A percentile compares a stretch with the other conserved stretches of the same genome.
These are phyloP conservation scores for Labyrinthula sp. DNA, from an alignment of 352 stramenopile species.

Conservation along the genomic window DNA sequence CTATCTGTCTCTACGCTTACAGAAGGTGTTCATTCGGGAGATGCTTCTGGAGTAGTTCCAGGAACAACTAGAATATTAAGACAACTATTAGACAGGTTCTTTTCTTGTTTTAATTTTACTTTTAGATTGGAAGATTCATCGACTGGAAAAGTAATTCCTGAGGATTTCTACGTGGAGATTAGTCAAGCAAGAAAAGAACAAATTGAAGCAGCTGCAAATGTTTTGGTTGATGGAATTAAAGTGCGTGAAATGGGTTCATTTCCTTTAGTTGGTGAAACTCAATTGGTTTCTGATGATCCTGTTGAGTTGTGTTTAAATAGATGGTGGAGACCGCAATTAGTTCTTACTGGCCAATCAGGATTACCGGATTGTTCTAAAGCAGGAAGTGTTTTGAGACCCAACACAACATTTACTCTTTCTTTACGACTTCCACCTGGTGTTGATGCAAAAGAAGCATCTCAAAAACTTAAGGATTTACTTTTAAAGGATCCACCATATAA, in stretches of 20 bases:
- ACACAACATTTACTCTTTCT: conserved; percentile 9
- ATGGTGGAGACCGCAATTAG: conserved; percentile 14
- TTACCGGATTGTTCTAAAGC: conserved; percentile 5
- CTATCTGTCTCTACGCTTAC: conserved; percentile 6
- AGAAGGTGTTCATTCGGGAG: conserved; percentile 20
- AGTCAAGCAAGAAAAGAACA: conserved; percentile 8
- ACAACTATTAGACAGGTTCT: conserved; percentile 8
- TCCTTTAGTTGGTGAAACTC: conserved; percentile 14
- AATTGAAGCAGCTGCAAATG: conserved; percentile 1
- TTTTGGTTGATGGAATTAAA: conserved; percentile 21
- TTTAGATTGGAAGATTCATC: conserved; percentile 14
- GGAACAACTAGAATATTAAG: conserved; percentile 22
- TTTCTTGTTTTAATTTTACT: too few relatives aligned
- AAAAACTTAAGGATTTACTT: conserved; percentile 5
- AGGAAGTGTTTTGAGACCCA: conserved; percentile 18
- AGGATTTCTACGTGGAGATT: conserved; percentile 9
- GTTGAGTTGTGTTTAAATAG: conserved; percentile 19
- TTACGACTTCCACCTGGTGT: conserved; percentile 16
- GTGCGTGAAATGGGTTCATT: too few relatives aligned
- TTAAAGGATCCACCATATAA: conserved; percentile 10
- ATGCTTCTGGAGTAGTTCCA: conserved; percentile 14
- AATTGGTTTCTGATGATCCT: too few relatives aligned
- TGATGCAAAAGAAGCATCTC: not conserved
- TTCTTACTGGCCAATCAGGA: conserved; percentile 3
- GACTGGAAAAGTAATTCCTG: conserved; percentile 6